These are phyloP conservation scores for Termitomyces sp. DNA, from an alignment of 768 basidiomycete species.

Conservation along the genomic window DNA sequence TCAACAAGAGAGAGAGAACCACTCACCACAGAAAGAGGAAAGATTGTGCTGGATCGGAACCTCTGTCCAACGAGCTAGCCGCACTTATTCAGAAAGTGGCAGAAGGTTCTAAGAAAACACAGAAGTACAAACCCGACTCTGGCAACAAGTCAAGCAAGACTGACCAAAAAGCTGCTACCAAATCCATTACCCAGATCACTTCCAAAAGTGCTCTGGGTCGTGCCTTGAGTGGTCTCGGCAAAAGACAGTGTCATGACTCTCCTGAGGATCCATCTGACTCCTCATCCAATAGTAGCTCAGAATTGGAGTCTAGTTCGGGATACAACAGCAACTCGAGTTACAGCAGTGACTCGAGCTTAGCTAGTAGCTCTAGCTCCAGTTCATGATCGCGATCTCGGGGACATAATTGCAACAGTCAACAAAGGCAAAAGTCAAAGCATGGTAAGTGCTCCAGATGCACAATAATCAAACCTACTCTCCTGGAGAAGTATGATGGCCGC, in stretches of 20 bases:
- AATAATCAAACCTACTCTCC: background rate
- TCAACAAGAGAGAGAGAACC: background rate
- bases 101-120: background rate
- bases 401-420: background rate
- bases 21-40: background rate
- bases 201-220: background rate
- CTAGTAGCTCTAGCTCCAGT: background rate
- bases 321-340: background rate
- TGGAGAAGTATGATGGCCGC: background rate
- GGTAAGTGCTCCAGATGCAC: background rate
- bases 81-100: background rate
- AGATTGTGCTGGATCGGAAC: background rate
- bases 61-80: background rate
- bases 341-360: background rate
- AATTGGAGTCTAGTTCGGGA: background rate
- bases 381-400: background rate
- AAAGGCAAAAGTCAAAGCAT: background rate
- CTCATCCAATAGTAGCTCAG: background rate
- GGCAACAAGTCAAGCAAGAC: background rate
- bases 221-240: background rate
- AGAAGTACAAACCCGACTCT: background rate
- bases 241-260: background rate
- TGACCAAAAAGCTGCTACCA: background rate
- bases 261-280: background rate
- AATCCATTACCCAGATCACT: background rate